Base-by-base conservation (phyloP, 257 asterid species). In the Nicotiana sylvestris region DNA sequence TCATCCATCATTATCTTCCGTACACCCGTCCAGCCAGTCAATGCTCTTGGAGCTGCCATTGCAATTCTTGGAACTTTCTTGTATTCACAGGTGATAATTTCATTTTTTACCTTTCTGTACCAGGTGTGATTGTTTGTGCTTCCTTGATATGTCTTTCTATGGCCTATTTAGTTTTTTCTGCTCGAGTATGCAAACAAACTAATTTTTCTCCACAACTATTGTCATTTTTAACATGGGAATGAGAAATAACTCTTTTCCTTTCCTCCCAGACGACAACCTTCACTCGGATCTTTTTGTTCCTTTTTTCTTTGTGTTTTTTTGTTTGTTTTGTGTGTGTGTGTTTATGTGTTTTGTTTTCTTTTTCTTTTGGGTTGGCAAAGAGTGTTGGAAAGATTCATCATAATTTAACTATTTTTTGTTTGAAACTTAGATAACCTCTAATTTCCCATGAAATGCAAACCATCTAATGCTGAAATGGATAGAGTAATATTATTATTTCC, bases 41-140 rank as follows among this genome's bases (percentile, higher is more conserved):
- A 96, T 76, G 98, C 98, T 76, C 95, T 96, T n/a, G 99, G 99
- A 79, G 99, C 98, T 77, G 98, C 99, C 49, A 93, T 96, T 6
- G 99, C 99, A 2, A 49, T 94, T 83, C 87, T 94, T 32, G 99
- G 99, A 82, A 96, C 99, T 84, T 96, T 96, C 95, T 85, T 96
- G 88, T 96, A 96, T 85, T 96, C 99, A 62, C 99, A 94, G 98
- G 99, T 96, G 86, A 65, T 60, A 32, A 65, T 69, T 83, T 25
- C 83, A 64, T 70, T 84, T 87, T 82, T 65, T 25, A 33, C 35
- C 16, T 82, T 77, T 33, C 5, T 33, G 53, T 53, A 67, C n/a
- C 66, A 64, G 16, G 3, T 57, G 39, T 82, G 83, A 49, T 70
- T 15, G 27, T 10, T 60, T 81, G 18, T 56, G 9, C 33, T 56